Base-by-base conservation (phyloP, 495 filamentous ascomycete species). In the Aspergillus coremiiformis region DNA sequence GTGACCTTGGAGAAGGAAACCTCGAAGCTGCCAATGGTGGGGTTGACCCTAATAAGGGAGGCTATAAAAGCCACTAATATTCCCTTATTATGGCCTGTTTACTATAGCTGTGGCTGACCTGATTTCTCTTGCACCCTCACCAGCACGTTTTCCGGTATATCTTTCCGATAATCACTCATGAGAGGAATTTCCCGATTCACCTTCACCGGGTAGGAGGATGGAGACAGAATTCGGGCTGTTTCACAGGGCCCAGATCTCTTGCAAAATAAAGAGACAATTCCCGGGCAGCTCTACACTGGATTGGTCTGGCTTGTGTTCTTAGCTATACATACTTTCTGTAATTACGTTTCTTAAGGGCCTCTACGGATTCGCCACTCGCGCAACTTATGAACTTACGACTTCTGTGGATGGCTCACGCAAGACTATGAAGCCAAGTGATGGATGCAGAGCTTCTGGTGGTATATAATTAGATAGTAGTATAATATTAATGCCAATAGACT, bases 1-100 rank as follows among this genome's bases (percentile, higher is more conserved):
- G 67, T 44, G 65, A 66, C 15, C 62, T 73, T 41, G 69, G 66
- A 20, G 52, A 53, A 22, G 44, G 43, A 33, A 35, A 39, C 5
- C 24, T 37, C 15, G 52, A 52, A 17, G 17, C 14, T 52, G 9
- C 37, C 44, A 54, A 44, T 33, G 27, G 35, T 23, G 46, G 10
- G 21, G 26, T 26, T 14, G 54, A 56, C 30, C 51, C 59, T 45
- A 55, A 22, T 44, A 56, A 55, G 27, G 59, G 55, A n/a, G 44
- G 19, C 22, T 20, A 55, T 21, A 61, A 61, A 26, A 54, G 43
- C 42, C 59, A 58, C 27, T 61, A 41, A 61, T 7, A 11, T 21
- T 41, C 32, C 14, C n/a, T 35, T 14, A 35, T 14, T 4, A 35
- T 35, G 32, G 12, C 32, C 10, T 14, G 32, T 14, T 14, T 35